Conservation (phyloP, 2,329 filamentous ascomycete genomes). For the Colletotrichum simmondsii region DNA sequence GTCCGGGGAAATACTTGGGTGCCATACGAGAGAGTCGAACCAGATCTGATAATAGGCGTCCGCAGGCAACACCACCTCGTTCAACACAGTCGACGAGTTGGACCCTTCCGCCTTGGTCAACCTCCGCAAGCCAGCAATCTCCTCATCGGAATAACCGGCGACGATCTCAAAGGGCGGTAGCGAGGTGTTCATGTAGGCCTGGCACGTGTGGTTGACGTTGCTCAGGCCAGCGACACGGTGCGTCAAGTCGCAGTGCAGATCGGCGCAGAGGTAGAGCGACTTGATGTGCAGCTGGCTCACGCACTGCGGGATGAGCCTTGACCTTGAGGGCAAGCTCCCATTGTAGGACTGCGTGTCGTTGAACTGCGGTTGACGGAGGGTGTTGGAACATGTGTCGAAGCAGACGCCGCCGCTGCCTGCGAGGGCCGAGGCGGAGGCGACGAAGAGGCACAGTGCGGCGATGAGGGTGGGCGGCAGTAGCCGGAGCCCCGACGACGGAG, state of each 20-base stretch:
- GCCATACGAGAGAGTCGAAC: conserved; percentile 50
- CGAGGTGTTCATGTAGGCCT: conserved; percentile 33
- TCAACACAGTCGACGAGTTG: conserved; percentile 25
- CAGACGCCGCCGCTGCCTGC: conserved; percentile 37
- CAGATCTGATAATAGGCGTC: conserved; percentile 46
- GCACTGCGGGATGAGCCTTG: conserved; percentile 40
- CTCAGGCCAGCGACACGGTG: conserved; percentile 39
- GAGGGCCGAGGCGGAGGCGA: conserved; percentile 13
- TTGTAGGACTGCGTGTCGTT: conserved; percentile 39
- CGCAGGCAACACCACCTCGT: conserved; percentile 48
- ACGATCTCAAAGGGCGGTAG: conserved; percentile 49
- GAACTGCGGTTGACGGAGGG: conserved; percentile 44
- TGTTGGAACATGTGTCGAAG: conserved; percentile 45
- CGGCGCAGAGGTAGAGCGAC: conserved; percentile 52
- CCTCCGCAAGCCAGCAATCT: conserved; percentile 43
- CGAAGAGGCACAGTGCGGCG: conserved; percentile 20
- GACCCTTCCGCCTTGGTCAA: conserved; percentile 42
- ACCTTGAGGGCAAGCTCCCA: conserved; percentile 30
- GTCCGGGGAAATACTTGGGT: neutral
- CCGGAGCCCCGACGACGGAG: neutral
- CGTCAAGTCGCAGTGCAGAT: conserved; percentile 45
- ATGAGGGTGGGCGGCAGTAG: neutral
- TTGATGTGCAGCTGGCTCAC: conserved; percentile 40
- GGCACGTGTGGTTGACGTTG: conserved; percentile 49
- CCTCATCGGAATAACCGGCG: conserved; percentile 46